Evolutionary conservation across 257 asterid species (phyloP).

Genomic region (Fraxinus pennsylvanica): DNA sequence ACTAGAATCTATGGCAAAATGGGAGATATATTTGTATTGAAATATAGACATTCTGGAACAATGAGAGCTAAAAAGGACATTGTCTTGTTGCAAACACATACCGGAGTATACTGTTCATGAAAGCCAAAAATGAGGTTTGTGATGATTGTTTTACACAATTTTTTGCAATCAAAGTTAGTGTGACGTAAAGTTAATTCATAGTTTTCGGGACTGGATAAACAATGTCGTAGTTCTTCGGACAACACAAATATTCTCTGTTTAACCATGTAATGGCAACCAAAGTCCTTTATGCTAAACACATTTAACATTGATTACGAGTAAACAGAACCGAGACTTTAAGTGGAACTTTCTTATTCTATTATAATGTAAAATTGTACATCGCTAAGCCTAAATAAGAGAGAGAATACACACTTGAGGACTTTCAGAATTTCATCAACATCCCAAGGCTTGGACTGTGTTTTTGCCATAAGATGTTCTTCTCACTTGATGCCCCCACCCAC

Average conservation of each 20-base stretch:
- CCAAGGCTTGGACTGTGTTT: too few relatives aligned
- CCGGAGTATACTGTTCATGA: background rate
- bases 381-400: background rate
- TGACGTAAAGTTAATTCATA: background rate
- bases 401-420: background rate
- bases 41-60: background rate
- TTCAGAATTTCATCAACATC: background rate
- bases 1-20: background rate
- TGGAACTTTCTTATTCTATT: background rate
- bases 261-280: background rate
- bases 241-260: background rate
- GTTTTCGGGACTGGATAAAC: background rate
- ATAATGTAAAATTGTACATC: background rate
- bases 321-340: background rate
- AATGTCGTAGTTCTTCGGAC: background rate
- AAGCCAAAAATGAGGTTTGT: slow-evolving; percentile 1
- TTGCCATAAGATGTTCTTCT: too few relatives aligned
- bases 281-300: background rate
- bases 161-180: background rate
- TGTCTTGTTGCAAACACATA: background rate
- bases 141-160: background rate
- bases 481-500: too few relatives aligned
- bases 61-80: slow-evolving; percentile 10
- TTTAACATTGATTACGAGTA: background rate
- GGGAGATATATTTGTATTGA: background rate